Base-by-base conservation (phyloP, 2,329 filamentous ascomycete species). In the Blumeria graminis region DNA sequence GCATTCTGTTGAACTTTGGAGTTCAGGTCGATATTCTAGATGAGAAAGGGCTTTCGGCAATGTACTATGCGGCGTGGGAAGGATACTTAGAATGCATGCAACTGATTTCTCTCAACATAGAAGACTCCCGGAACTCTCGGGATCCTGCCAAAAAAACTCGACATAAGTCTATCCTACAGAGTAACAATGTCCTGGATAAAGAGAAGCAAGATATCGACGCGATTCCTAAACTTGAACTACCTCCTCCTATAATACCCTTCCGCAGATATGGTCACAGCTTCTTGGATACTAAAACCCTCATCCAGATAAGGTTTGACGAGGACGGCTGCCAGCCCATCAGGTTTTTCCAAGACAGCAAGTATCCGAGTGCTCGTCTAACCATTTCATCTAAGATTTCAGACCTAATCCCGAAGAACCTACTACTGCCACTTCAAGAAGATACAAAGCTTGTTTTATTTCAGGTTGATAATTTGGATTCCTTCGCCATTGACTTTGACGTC, bases 1-100 rank as follows among this genome's bases (percentile, higher is more conserved):
- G 87, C 62, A 85, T 82, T 1, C 74, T 98, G 3, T 74, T 98
- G 10, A 79, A 87, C 56, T 79, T 84, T 60, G 83, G 84, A 7
- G 89, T 84, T 3, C 80, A 93, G 63, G 77, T 84, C 0, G 82
- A 81, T 61, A 84, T 88, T 56, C 71, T 86, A 46, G 92, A 98
- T 65, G 92, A 98, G 69, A 98, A 96, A 66, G 83, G 81, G 14
- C 75, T 96, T 3, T 87, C 89, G 1, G 89, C 92, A 33, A 88
- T 96, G 81, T 98, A 98, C 69, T 98, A 98, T 69, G 92, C 92
- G 13, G 90, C 88, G 0, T 98, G 92, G 92, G 92, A 98, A 70
- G 92, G 92, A 0, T 86, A 96, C 66, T 71, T 96, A 56, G 84
- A 90, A 64, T 96, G 92, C 70, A 94, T 98, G 85, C 82, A 83